Evolutionary conservation across 164 flowering plant species (phyloP).

Genomic region (Stephania cephalantha): DNA sequence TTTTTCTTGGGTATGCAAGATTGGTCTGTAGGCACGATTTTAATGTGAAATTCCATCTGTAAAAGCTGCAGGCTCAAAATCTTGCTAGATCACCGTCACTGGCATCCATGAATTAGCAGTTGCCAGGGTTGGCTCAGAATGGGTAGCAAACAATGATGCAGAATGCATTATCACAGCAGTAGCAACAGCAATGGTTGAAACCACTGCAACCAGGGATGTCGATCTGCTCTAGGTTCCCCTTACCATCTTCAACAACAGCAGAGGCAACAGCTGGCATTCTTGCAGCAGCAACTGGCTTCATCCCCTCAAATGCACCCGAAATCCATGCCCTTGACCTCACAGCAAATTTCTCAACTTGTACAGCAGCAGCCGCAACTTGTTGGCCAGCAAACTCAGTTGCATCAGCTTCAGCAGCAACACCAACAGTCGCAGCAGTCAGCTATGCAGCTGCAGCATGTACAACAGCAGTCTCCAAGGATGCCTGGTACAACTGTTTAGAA

Average conservation of each 20-base stretch:
- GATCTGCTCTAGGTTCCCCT: slow-evolving; percentile 68
- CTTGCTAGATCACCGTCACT: slow-evolving; percentile 56
- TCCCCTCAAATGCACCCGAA: slow-evolving; percentile 57
- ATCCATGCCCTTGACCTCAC: slow-evolving; percentile 47
- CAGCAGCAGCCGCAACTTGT: slow-evolving; percentile 29
- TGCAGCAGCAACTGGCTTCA: slow-evolving; percentile 70
- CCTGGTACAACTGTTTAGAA: slow-evolving; percentile 59
- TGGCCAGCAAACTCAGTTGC: slow-evolving; percentile 25
- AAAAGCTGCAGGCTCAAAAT: slow-evolving; percentile 58
- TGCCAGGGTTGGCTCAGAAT: slow-evolving; percentile 72
- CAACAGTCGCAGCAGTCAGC: slow-evolving; percentile 37
- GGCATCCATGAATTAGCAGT: slow-evolving; percentile 63
- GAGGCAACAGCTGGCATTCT: slow-evolving; percentile 45
- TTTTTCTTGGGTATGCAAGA: neutral
- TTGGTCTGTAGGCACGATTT: neutral
- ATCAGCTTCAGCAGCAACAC: slow-evolving; percentile 31
- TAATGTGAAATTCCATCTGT: slow-evolving; percentile 12
- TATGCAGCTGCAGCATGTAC: slow-evolving; percentile 44
- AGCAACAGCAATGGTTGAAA: slow-evolving; percentile 56
- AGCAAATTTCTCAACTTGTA: slow-evolving; percentile 39
- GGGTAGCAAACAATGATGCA: slow-evolving; percentile 66
- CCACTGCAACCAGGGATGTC: slow-evolving; percentile 59
- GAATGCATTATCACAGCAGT: slow-evolving; percentile 64
- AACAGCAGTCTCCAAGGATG: slow-evolving; percentile 72
- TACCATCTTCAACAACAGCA: slow-evolving; percentile 59